These are phyloP conservation scores for Zygnema circumcarinatum DNA, from an alignment of 139 green algal genomes.

Conservation along the genomic window DNA sequence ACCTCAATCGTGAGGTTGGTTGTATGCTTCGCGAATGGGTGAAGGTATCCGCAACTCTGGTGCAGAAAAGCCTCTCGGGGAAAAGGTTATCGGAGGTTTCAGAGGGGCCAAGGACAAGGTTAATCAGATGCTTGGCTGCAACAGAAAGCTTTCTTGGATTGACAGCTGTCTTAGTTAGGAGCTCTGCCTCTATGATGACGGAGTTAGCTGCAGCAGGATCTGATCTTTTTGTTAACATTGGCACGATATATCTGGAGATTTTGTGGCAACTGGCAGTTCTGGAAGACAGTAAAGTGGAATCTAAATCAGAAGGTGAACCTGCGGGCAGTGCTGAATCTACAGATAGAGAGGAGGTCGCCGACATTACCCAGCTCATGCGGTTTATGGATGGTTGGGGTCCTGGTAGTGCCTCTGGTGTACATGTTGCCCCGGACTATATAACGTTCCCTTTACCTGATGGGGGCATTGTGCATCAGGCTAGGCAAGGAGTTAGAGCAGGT, in stretches of 20 bases:
- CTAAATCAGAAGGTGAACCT: slow-evolving; percentile 2
- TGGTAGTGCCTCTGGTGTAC: background rate
- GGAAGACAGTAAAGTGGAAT: slow-evolving; percentile 21
- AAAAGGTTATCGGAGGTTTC: slow-evolving; percentile 35
- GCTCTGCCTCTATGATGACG: slow-evolving; percentile 9
- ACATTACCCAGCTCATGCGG: background rate
- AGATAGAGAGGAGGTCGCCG: background rate
- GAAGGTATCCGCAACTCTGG: slow-evolving; percentile 9
- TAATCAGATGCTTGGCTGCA: slow-evolving; percentile 11
- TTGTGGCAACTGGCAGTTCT: slow-evolving; percentile 48
- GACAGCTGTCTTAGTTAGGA: slow-evolving; percentile 24
- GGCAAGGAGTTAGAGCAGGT: background rate
- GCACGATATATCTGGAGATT: slow-evolving; percentile 21
- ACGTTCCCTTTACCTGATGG: background rate
- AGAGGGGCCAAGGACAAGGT: slow-evolving; percentile 14
- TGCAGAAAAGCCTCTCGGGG: background rate
- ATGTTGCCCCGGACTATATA: background rate
- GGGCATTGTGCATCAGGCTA: background rate
- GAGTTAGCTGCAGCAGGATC: slow-evolving; percentile 28
- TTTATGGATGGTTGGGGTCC: background rate
- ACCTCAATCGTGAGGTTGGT: slow-evolving; percentile 42
- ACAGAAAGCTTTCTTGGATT: slow-evolving; percentile 46
- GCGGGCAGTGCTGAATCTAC: background rate
- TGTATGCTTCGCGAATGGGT: slow-evolving; percentile 27
- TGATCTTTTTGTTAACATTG: slow-evolving; percentile 44